Evolutionary conservation across 129 eudicot genomes (phyloP), one percentile per base, ranked within the genome.

Genomic region (Helianthus tuberosus): DNA sequence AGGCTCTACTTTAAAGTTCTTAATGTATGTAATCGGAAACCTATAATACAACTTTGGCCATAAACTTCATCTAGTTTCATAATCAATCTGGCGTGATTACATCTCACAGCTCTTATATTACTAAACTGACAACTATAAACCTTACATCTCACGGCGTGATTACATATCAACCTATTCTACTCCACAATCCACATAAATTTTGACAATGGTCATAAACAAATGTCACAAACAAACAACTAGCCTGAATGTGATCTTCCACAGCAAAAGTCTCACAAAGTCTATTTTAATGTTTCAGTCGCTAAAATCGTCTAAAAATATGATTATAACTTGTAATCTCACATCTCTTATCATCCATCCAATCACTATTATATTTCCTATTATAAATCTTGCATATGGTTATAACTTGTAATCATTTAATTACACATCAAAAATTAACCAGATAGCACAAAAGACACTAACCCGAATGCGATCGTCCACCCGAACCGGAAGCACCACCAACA

Each of bases 391-490:
- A 59, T 11, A 36, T 66, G 55, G 20, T 17, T 66, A 50, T 66
- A 66, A 27, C 32, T 27, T 27, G 3, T 27, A 27, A 27, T 27
- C 32, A 27, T 2, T 27, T 27, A 1, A 25, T 58, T 54, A 4
- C 65, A 17, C 51, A 44, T 29, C 23, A 20, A 20, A 20, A 20
- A 20, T n/a, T n/a, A n/a, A n/a, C n/a, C n/a, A n/a, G n/a, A n/a
- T n/a, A n/a, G n/a, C n/a, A n/a, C n/a, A n/a, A n/a, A n/a, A n/a
- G n/a, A n/a, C n/a, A n/a, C 91, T 79, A 54, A 92, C 97, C 97
- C 11, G 84, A 84, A 27, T 85, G 81, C 3, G 85, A 81, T 64
- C 80, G 88, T 20, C 87, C 90, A 71, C 90, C 79, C 0, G 93
- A 85, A 25, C 80, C 81, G 46, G 86, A 81, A 6, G 89, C 88